Evolutionary conservation across 352 stramenopile species (phyloP), one percentile per base, ranked within the genome.

Genomic region (Phytophthora pini): DNA sequence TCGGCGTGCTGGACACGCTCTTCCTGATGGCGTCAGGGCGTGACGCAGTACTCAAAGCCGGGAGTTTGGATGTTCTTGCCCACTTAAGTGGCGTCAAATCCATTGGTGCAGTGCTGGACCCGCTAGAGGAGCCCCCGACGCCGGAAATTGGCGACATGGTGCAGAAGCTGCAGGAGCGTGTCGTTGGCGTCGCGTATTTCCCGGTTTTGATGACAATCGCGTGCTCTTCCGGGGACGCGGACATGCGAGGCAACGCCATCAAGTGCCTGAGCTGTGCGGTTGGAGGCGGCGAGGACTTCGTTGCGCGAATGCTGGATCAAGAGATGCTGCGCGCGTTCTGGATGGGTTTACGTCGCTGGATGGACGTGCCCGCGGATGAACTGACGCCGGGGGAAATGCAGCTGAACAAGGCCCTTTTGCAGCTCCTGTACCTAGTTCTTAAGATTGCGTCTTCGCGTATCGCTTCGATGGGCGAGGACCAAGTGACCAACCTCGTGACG

Each of bases 251-350:
- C 11, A 79, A 93, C 31, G 78, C 83, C 0, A 88, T 93, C 40
- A 90, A 84, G 41, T 93, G 85, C 51, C 80, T 93, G 2, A 84
- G 79, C 10, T 81, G 84, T 62, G 78, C 81, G 3, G 72, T 91
- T 20, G 70, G 84, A 38, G 85, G 81, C 10, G 80, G 80, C 0
- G 67, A 88, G 34, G 81, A 90, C 3, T 43, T 84, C 2, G 71
- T 90, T 27, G 45, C 52, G 12, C 76, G 70, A 13, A 90, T 93
- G 81, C 77, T 93, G 11, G 82, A 92, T 43, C 82, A 91, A 63
- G 82, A 90, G 27, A 74, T 92, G 56, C 58, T 91, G 10, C 82
- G 82, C 41, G 79, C 82, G 10, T 90, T 93, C 48, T 90, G 75
- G 57, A 77, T 74, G 29, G 76, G 77, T 5, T 61, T 93, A 58